Base-by-base conservation (phyloP, 1,284 basidiomycete species). In the Cutaneotrichosporon sp. region DNA sequence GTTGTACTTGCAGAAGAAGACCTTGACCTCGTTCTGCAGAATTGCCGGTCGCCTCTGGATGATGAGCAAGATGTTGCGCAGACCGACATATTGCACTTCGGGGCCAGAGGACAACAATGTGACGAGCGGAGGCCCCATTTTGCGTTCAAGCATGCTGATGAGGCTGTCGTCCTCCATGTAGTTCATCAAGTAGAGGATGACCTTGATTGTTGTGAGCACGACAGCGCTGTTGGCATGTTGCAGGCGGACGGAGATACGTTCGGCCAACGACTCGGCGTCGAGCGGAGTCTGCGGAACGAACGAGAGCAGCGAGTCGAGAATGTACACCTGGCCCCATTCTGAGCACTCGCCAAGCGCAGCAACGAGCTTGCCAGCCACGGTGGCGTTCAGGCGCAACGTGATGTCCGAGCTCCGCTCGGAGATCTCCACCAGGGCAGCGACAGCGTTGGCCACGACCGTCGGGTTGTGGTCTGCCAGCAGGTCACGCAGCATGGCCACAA, bases 1-100 rank as follows among this genome's bases (percentile, higher is more conserved):
- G 72, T 97, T 98, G 79, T 99, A 98, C 75, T 98, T 98, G 85
- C 96, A 98, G 79, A 98, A 98, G 75, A 98, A 98, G 22, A 98
- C 93, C 53, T 92, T 85, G 85, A 98, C 92, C 76, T 98, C 94
- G 75, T 89, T 93, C 25, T 86, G 84, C 6, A 98, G 81, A 51
- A 97, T 81, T 54, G 93, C 88, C 1, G 90, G 79, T 4, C 90
- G 84, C 64, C 93, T 91, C 75, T 98, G 96, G 19, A 97, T 82
- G 45, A 98, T 82, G 44, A 98, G 82, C 66, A 97, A 94, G 79
- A 97, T 92, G 71, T 98, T 97, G 26, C 94, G 84, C 49, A 98
- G 79, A 1, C 90, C 92, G 48, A 98, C 94, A 88, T 93, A 98
- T 76, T 98, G 94, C 1, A 98, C 80, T 62, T 83, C 81, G 1